Evolutionary conservation across 1,284 basidiomycete genomes (phyloP).

Genomic region (Laetiporus sulphureus): DNA sequence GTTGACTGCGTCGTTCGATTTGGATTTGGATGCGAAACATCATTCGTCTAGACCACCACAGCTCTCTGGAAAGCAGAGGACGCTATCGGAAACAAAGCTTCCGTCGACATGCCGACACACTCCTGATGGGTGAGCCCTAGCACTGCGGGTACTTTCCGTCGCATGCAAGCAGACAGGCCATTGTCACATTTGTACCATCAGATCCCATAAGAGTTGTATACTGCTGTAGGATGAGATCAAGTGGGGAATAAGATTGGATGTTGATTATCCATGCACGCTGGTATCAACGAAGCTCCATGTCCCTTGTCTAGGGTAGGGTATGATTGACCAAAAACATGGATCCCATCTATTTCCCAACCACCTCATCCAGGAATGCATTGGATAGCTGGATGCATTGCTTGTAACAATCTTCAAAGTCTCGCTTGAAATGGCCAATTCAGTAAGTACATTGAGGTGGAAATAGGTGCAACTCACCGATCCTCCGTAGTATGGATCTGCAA

Average conservation of each 20-base stretch:
- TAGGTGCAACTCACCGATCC: conserved; percentile 38
- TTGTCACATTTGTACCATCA: no score
- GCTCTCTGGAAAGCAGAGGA: conserved; percentile 81
- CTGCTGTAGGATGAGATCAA: no score
- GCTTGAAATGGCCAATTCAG: conserved; percentile 24
- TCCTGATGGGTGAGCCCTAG: conserved; percentile 31
- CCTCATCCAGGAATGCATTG: conserved; percentile 66
- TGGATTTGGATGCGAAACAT: background rate
- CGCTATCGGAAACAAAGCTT: conserved; percentile 68
- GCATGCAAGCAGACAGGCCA: no score
- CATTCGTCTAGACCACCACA: conserved; percentile 57
- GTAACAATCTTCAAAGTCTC: conserved; percentile 54
- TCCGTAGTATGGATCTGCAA: conserved; percentile 75
- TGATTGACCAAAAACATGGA: no score
- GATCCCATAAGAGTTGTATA: no score
- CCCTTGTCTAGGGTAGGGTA: no score
- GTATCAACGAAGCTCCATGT: no score
- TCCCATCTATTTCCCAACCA: conserved; percentile 32
- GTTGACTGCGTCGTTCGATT: background rate
- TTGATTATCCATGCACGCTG: no score
- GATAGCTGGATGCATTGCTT: conserved; percentile 61
- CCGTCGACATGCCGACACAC: conserved; percentile 82
- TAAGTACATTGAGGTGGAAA: background rate
- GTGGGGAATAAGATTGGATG: no score
- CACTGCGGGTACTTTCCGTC: no score